Conservation (phyloP, 108 stramenopile species). For the Nitzschia sp. region DNA sequence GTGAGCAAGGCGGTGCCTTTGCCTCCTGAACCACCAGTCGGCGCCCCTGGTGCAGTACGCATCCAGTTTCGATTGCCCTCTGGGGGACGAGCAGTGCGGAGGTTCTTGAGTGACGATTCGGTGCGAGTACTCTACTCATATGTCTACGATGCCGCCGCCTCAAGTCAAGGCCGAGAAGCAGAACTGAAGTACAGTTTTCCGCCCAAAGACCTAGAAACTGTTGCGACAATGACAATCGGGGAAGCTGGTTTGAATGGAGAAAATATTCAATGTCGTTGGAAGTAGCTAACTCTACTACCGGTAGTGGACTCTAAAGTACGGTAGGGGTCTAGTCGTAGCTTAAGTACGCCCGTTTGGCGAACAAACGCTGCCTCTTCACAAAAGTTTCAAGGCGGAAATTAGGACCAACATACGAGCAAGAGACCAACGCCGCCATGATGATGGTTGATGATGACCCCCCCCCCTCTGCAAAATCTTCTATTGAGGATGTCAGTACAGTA, state of each 20-base stretch:
- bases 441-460: too few relatives aligned
- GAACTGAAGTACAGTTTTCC: conserved; percentile 71
- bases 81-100: conserved; percentile 52
- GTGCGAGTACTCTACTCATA: conserved; percentile 58
- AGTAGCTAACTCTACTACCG: too few relatives aligned
- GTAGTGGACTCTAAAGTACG: too few relatives aligned
- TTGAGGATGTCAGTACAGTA: too few relatives aligned
- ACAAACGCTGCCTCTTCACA: too few relatives aligned
- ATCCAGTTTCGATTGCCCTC: conserved; percentile 75
- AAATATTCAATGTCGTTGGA: conserved; percentile 64
- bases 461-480: too few relatives aligned
- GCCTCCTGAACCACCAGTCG: conserved; percentile 56
- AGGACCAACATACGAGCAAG: too few relatives aligned
- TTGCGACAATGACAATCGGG: conserved; percentile 44
- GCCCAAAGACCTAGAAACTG: conserved; percentile 51
- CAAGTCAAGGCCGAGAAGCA: conserved; percentile 34
- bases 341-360: too few relatives aligned
- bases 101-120: conserved; percentile 51
- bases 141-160: conserved; percentile 42
- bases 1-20: conserved; percentile 1
- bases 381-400: too few relatives aligned
- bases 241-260: conserved; percentile 67
- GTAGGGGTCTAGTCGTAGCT: too few relatives aligned
- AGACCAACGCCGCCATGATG: too few relatives aligned
- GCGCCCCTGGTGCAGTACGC: conserved; percentile 44